Percentiles rank a stretch among this genome's conserved stretches.
These are phyloP conservation scores for Poronia punctata DNA, from an alignment of 495 filamentous ascomycete species.

Conservation along the genomic window DNA sequence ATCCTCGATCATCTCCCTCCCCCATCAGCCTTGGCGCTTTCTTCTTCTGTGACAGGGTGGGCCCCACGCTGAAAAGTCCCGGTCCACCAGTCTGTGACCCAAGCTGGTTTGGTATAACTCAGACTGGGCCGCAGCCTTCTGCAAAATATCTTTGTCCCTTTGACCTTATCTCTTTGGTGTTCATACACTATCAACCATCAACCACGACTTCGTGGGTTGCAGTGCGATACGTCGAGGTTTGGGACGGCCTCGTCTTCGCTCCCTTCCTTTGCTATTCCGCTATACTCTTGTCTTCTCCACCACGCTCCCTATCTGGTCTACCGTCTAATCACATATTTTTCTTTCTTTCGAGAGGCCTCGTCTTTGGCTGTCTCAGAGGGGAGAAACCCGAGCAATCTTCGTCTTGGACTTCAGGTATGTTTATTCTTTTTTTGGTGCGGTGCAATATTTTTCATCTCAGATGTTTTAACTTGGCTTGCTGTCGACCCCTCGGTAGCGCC, in stretches of 20 bases:
- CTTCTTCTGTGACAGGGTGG: constrained; percentile 8
- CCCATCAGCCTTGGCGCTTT: constrained; percentile 7
- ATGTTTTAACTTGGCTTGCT: no score
- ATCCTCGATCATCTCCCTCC: constrained; percentile 7
- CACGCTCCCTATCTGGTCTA: neutral
- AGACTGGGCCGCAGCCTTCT: constrained; percentile 10
- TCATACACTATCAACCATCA: neutral
- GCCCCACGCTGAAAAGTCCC: constrained; percentile 9
- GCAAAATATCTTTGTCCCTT: constrained; percentile 10
- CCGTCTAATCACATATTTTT: neutral
- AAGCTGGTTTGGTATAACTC: constrained; percentile 9
- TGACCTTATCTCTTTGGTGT: constrained; percentile 1
- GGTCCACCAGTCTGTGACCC: neutral
- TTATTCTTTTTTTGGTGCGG: no score
- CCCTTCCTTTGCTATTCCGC: neutral
- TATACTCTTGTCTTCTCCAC: neutral
- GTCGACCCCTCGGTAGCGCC: no score
- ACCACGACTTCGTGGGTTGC: constrained; percentile 4
- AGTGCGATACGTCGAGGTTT: constrained; percentile 8
- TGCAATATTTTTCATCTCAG: no score
- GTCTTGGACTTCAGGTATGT: no score
- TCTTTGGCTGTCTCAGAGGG: no score
- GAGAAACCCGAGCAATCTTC: no score
- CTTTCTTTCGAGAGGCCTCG: neutral
- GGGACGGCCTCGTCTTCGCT: constrained; percentile 9